A percentile compares a stretch with the other conserved stretches of the same genome.
Conservation (phyloP, 352 stramenopile genomes). For the Globisporangium emineosum region DNA sequence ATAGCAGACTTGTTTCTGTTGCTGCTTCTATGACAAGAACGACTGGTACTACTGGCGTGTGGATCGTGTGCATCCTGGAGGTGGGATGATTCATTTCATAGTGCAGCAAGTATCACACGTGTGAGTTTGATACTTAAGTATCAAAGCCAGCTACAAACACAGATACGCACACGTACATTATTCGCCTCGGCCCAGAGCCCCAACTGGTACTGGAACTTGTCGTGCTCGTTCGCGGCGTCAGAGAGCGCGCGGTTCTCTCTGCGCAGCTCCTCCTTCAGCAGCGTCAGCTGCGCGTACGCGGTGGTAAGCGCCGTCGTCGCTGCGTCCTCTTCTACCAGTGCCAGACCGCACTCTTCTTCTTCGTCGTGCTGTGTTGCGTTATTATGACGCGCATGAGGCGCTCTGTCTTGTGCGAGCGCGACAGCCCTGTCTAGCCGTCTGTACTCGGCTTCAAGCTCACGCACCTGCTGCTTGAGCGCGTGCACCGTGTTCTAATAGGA, state of each 20-base stretch:
- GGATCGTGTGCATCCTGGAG: background rate
- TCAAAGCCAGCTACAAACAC: background rate
- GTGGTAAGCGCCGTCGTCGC: conserved; percentile 21
- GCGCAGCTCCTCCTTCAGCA: conserved; percentile 42
- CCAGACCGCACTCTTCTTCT: conserved; percentile 5
- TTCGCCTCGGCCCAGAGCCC: conserved; percentile 26
- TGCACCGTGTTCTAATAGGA: conserved; percentile 25
- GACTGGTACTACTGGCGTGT: background rate
- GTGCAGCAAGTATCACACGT: no score
- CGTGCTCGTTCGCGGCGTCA: conserved; percentile 27
- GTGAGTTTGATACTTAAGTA: conserved; percentile 2
- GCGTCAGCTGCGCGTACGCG: conserved; percentile 46
- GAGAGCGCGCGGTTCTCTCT: conserved; percentile 46
- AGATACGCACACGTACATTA: background rate
- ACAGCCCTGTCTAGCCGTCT: conserved; percentile 6
- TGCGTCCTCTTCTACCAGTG: background rate
- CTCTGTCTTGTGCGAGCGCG: background rate
- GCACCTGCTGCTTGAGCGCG: conserved; percentile 25
- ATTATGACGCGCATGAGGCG: background rate
- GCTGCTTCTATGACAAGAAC: background rate
- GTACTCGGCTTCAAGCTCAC: conserved; percentile 23
- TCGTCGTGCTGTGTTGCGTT: background rate
- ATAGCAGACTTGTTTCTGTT: background rate
- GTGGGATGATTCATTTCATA: background rate
- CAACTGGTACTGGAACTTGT: conserved; percentile 40